Conservation (phyloP, 139 green algal genomes). For the Coccomyxa sp. region DNA sequence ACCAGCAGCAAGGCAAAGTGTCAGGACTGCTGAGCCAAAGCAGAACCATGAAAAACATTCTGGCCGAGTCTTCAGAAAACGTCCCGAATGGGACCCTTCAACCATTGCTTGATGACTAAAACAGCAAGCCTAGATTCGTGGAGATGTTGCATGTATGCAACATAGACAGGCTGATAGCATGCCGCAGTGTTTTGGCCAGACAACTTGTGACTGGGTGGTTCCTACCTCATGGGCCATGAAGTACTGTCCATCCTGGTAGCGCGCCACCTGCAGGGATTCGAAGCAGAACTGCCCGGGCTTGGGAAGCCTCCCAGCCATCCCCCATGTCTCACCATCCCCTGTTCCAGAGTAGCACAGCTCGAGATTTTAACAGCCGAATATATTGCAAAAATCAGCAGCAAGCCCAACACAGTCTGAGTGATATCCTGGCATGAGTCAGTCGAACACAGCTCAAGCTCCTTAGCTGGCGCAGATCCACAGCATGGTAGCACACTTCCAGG, state of each 20-base stretch:
- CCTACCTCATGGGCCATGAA: slow-evolving; percentile 63
- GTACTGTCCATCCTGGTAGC: slow-evolving; percentile 56
- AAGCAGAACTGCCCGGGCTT: slow-evolving; percentile 50
- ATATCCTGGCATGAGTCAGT: slow-evolving; percentile 27
- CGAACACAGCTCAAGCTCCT: neutral
- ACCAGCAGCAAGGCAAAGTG: too few relatives aligned
- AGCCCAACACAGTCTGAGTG: slow-evolving; percentile 28
- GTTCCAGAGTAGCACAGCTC: neutral
- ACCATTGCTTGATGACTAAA: too few relatives aligned
- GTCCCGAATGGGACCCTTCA: too few relatives aligned
- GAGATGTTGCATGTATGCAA: too few relatives aligned
- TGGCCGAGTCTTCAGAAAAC: too few relatives aligned
- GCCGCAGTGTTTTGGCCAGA: neutral
- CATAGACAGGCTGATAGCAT: neutral
- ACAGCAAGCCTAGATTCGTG: too few relatives aligned
- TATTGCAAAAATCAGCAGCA: neutral
- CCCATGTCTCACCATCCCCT: slow-evolving; percentile 27
- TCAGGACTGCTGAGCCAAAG: too few relatives aligned
- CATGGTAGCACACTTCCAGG: too few relatives aligned
- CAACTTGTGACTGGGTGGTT: neutral
- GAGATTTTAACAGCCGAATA: neutral
- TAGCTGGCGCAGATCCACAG: too few relatives aligned
- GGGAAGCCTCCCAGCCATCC: slow-evolving; percentile 36
- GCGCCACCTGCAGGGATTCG: slow-evolving; percentile 59
- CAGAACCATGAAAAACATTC: too few relatives aligned